These are phyloP conservation scores for Dioszegia crocea DNA, from an alignment of 768 basidiomycete species.

Conservation along the genomic window DNA sequence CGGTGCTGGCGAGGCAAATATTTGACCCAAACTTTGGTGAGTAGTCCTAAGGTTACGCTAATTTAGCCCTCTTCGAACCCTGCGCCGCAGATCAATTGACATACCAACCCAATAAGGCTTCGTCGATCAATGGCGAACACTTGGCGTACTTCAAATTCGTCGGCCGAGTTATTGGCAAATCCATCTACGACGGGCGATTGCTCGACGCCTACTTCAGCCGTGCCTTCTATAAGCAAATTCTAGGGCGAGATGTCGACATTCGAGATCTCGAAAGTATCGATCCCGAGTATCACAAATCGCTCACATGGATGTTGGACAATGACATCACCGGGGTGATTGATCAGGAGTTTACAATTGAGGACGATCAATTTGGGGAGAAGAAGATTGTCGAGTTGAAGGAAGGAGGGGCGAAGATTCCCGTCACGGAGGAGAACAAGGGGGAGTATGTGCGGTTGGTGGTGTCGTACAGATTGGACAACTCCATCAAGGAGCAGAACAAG, in stretches of 20 bases:
- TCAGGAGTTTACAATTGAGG: constrained; percentile 90
- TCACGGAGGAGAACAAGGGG: constrained; percentile 92
- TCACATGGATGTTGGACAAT: constrained; percentile 98
- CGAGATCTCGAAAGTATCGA: constrained; percentile 96
- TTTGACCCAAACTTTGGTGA: constrained; percentile 86
- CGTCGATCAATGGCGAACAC: constrained; percentile 73
- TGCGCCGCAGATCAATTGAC: constrained; percentile 91
- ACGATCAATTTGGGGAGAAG: constrained; percentile 93
- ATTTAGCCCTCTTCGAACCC: constrained; percentile 83
- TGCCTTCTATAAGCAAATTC: constrained; percentile 89
- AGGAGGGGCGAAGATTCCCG: constrained; percentile 73
- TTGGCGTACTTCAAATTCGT: constrained; percentile 98
- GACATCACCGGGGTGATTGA: constrained; percentile 58
- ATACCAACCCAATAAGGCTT: constrained; percentile 69
- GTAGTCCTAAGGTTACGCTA: constrained; percentile 11
- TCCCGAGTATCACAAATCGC: constrained; percentile 95
- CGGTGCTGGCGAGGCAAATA: constrained; percentile 95
- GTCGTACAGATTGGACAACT: constrained; percentile 85
- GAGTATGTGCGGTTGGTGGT: constrained; percentile 96
- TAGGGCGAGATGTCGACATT: constrained; percentile 92
- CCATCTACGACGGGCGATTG: constrained; percentile 91
- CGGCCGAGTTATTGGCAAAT: constrained; percentile 90
- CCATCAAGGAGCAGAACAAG: constrained; percentile 94
- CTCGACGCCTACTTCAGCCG: constrained; percentile 97
- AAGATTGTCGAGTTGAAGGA: constrained; percentile 83